A percentile compares a stretch with the other conserved stretches of the same genome.
Evolutionary conservation across 352 stramenopile species (phyloP).

Genomic region (Halophytophthora batemanensis): DNA sequence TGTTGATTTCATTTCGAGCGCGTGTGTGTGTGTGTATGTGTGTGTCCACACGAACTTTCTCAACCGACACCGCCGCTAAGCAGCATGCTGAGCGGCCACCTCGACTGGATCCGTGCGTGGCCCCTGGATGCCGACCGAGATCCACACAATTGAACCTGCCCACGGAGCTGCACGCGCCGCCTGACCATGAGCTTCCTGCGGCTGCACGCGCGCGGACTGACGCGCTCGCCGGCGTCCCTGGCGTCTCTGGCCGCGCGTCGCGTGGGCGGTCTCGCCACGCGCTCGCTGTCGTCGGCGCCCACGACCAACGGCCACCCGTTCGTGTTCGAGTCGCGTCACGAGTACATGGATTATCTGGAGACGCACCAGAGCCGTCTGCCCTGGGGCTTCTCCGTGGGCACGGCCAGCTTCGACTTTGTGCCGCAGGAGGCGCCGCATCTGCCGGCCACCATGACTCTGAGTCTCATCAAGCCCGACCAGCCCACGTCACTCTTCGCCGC

Average conservation of each 20-base stretch:
- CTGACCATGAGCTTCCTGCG: conserved; percentile 27
- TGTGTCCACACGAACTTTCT: too few species aligned
- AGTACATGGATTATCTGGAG: conserved; percentile 79
- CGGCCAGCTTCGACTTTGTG: conserved; percentile 81
- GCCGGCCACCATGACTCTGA: conserved; percentile 85
- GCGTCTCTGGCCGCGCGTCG: conserved; percentile 13
- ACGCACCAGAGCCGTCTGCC: conserved; percentile 79
- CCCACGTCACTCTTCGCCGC: conserved; percentile 86
- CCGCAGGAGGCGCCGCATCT: conserved; percentile 78
- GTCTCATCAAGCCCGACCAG: conserved; percentile 80
- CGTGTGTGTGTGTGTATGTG: too few species aligned
- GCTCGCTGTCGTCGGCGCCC: conserved; percentile 30
- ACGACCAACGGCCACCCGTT: conserved; percentile 49
- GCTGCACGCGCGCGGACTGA: conserved; percentile 11
- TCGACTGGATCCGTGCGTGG: too few species aligned
- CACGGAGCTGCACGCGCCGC: not conserved
- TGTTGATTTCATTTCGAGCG: too few species aligned
- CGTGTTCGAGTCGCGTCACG: conserved; percentile 76
- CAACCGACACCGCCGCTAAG: too few species aligned
- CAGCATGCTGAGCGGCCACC: too few species aligned
- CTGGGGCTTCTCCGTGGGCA: conserved; percentile 82
- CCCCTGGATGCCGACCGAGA: too few species aligned
- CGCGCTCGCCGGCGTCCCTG: conserved; percentile 14
- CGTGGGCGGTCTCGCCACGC: conserved; percentile 19
- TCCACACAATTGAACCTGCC: not conserved